Conservation (phyloP, 163 green algal species). For the Scenedesmus sp. region DNA sequence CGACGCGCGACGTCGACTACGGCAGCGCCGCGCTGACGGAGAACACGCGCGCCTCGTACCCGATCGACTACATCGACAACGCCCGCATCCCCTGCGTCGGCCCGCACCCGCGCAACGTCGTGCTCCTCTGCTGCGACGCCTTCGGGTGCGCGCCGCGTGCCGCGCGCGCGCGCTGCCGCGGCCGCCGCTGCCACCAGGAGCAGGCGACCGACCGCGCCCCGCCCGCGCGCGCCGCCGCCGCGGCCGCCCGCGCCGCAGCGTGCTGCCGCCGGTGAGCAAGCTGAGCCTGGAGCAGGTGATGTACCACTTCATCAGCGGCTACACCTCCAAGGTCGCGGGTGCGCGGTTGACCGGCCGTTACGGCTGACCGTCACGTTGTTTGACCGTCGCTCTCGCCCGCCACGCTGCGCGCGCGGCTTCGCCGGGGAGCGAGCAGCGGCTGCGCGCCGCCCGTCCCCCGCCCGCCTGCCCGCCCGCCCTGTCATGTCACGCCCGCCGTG, state of each 20-base stretch:
- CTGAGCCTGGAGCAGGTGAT: conserved; percentile 95
- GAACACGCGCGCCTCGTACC: conserved; percentile 96
- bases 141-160: conserved; percentile 80
- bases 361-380: too few relatives aligned
- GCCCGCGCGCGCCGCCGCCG: too few relatives aligned
- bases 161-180: too few relatives aligned
- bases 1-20: conserved; percentile 84
- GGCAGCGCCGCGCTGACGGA: conserved; percentile 77
- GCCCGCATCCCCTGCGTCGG: conserved; percentile 93
- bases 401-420: too few relatives aligned
- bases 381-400: too few relatives aligned
- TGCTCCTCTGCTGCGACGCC: conserved; percentile 95
- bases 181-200: too few relatives aligned
- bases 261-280: conserved; percentile 91
- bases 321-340: conserved; percentile 93
- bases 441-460: too few relatives aligned
- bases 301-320: conserved; percentile 97
- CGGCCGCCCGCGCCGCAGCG: conserved; percentile 73
- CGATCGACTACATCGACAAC: conserved; percentile 97
- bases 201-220: too few relatives aligned
- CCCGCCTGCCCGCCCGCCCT: too few relatives aligned
- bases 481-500: too few relatives aligned
- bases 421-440: too few relatives aligned
- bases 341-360: too few relatives aligned
- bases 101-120: conserved; percentile 93